A percentile compares a stretch with the other conserved stretches of the same genome.
Evolutionary conservation across 768 basidiomycete genomes (phyloP).

Genomic region (Hydnum rufescens): DNA sequence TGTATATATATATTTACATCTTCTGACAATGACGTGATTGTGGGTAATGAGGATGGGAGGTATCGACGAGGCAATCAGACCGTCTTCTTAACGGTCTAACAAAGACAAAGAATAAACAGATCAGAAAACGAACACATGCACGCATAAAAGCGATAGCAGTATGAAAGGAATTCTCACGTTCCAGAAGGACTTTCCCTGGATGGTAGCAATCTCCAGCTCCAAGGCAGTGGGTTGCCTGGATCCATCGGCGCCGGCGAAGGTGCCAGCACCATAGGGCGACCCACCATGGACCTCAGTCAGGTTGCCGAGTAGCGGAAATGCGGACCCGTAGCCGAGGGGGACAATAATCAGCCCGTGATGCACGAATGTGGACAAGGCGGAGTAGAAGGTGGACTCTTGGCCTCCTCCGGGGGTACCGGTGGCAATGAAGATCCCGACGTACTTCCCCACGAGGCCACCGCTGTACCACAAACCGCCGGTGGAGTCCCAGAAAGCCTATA

Average conservation of each 20-base stretch:
- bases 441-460: constrained; percentile 53
- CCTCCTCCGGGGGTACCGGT: constrained; percentile 61
- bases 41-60: no score
- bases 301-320: constrained; percentile 25
- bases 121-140: no score
- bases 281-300: constrained; percentile 23
- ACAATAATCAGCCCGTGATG: constrained; percentile 64
- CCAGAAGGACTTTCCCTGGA: constrained; percentile 37
- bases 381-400: constrained; percentile 21
- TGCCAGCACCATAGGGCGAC: constrained; percentile 62
- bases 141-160: no score
- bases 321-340: constrained; percentile 46
- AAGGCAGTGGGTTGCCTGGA: constrained; percentile 28
- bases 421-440: constrained; percentile 52
- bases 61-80: no score
- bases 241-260: constrained; percentile 30
- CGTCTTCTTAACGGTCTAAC: no score
- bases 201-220: constrained; percentile 31
- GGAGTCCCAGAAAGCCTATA: constrained; percentile 41
- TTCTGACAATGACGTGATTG: no score
- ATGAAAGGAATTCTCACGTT: no score
- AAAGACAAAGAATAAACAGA: no score
- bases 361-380: constrained; percentile 32
- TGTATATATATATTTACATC: no score
- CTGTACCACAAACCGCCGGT: constrained; percentile 46